phyloP scores from a whole-genome alignment of 2,329 filamentous ascomycete genomes.

The Ophiostoma perfectum region DNA sequence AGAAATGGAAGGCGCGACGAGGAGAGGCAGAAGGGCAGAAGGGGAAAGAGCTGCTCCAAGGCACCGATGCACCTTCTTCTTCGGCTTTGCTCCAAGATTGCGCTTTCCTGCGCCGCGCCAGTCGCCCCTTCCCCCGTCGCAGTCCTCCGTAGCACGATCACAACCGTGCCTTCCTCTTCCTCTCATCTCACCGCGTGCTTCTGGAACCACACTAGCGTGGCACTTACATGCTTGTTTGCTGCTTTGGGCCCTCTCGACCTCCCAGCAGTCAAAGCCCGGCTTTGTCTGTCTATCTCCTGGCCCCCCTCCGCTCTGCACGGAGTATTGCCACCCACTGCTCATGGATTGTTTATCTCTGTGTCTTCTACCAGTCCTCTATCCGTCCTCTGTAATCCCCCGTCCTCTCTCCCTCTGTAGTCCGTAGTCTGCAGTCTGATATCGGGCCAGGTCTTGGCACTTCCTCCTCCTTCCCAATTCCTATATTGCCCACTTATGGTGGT shows the following conservation, averaged over 20 bases:
- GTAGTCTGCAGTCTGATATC: background rate
- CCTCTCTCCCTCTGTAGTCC: background rate
- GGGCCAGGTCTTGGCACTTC: constrained; percentile 8
- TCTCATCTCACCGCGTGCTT: background rate
- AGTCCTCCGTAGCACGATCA: background rate
- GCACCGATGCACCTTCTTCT: constrained; percentile 10
- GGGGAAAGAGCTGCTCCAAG: background rate
- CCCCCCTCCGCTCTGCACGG: background rate
- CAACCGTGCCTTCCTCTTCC: constrained; percentile 10
- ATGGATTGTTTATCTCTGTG: constrained; percentile 5
- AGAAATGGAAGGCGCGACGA: background rate
- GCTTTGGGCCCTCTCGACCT: background rate
- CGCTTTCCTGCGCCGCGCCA: background rate
- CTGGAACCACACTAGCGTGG: constrained; percentile 12
- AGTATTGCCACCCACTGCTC: background rate
- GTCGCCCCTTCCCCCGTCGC: background rate
- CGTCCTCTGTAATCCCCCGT: too few relatives aligned
- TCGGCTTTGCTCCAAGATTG: constrained; percentile 5
- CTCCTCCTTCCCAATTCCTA: constrained; percentile 14
- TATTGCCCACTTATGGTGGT: constrained; percentile 13
- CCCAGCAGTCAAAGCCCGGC: background rate
- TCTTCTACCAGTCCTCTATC: background rate
- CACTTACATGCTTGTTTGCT: constrained; percentile 12
- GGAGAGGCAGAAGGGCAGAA: background rate
- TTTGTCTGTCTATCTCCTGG: constrained; percentile 3